Base-by-base conservation (phyloP, 2,329 filamentous ascomycete genomes). In the Graphilbum fragrans region DNA sequence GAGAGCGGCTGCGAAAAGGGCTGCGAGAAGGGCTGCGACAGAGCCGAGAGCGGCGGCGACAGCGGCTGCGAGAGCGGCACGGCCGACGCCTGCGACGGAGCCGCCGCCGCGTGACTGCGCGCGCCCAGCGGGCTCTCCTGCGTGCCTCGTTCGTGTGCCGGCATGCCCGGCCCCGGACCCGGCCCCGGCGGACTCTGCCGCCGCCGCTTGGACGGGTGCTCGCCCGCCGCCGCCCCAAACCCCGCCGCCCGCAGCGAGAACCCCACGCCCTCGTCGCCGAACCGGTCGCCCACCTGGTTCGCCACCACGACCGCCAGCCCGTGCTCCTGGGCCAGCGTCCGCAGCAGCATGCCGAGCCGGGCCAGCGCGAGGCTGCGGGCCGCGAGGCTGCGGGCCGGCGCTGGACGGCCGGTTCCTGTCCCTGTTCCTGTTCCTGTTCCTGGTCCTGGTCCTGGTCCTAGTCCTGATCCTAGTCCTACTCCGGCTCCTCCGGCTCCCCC, bases 281-380 rank as follows among this genome's bases (percentile, higher is more conserved):
- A 94, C 5, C 87, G 80, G 61, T 98, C 92, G 6, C 86, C 84
- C 23, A 98, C 90, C 60, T 98, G 92, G 56, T 98, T 98, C 5
- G 90, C 84, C 3, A 95, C 83, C 1, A 98, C 87, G 22, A 98
- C 71, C 20, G 87, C 88, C 36, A 95, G 67, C 49, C 81, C 70
- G 53, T 93, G 68, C 34, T 72, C 74, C 31, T 75, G 73, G 1
- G 92, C 92, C 2, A 96, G 64, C 32, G 80, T 72, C 29, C 87
- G 77, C 19, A 98, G 68, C 39, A 86, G 67, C 33, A 80, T 74
- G 29, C 90, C 85, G 2, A 94, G 66, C 23, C 80, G 78, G 16
- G 86, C 72, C 39, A 98, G 74, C 55, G 94, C 84, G 39, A 74
- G 69, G 48, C 81, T 80, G 47, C 92, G 77, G 32, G 78, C 77